Percentiles rank a stretch among this genome's conserved stretches.
Evolutionary conservation across 768 basidiomycete species (phyloP).

Genomic region (Mycena vitilis): DNA sequence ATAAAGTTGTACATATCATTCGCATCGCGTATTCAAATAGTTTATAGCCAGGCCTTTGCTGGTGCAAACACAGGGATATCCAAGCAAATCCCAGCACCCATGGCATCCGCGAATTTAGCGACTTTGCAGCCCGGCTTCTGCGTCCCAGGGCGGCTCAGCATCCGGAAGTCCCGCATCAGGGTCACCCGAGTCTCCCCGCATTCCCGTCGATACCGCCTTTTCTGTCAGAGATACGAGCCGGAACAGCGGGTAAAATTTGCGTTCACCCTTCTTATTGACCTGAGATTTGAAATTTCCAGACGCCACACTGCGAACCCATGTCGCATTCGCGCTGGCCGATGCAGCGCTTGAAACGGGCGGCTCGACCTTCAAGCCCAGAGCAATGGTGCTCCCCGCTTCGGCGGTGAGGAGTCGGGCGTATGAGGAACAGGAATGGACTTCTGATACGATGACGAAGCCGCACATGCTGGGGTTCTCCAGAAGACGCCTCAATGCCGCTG

Average conservation of each 20-base stretch:
- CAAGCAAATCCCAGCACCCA: too few relatives aligned
- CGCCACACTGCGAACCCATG: constrained; percentile 41
- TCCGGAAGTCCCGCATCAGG: constrained; percentile 11
- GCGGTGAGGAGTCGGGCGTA: constrained; percentile 46
- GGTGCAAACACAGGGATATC: too few relatives aligned
- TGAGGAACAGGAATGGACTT: constrained; percentile 47
- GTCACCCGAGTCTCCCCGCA: constrained; percentile 4
- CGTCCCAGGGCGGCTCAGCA: constrained; percentile 16
- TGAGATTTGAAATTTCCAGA: constrained; percentile 44
- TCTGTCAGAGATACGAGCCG: constrained; percentile 44
- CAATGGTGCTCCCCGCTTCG: constrained; percentile 35
- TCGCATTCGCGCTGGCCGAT: constrained; percentile 31
- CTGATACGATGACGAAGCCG: constrained; percentile 46
- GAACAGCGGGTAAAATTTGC: constrained; percentile 45
- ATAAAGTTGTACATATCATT: too few relatives aligned
- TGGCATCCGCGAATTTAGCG: background rate
- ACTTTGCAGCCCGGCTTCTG: background rate
- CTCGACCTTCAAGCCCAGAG: constrained; percentile 42
- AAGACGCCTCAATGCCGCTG: constrained; percentile 43
- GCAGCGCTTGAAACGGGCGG: constrained; percentile 36
- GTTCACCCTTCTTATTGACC: constrained; percentile 38
- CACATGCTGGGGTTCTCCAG: constrained; percentile 41
- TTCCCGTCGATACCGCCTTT: constrained; percentile 33
- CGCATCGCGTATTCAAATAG: too few relatives aligned
- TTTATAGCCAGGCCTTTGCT: too few relatives aligned